Base-by-base conservation (phyloP, 1,139 yeast genomes). In the Taphrina wiesneri region DNA sequence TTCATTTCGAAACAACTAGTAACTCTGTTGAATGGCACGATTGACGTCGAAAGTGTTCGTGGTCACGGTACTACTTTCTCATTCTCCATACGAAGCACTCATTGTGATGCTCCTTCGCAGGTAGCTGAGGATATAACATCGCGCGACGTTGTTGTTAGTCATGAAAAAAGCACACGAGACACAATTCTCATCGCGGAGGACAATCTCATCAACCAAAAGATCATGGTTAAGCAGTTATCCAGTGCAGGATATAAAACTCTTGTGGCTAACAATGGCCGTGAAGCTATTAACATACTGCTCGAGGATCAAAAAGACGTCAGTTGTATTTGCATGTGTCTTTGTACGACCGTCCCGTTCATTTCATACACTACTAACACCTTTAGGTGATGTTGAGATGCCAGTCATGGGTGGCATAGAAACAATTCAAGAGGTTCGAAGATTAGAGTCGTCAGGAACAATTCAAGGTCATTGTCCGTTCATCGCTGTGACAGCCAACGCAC, bases 181-280 rank as follows among this genome's bases (percentile, higher is more conserved):
- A 36, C 34, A 7, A 54, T 53, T n/a, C 51, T 43, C 17, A 93
- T 93, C 46, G 99, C 93, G 6, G 99, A 93, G 76, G 99, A 93
- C 80, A 93, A 93, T 75, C 87, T 93, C 54, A 92, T 93, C 73
- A 93, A 93, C 77, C 96, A 90, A 78, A 90, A 91, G 61, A 91
- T 93, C 81, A 81, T 93, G 74, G 96, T 93, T 32, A 90, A 96
- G 23, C 93, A 90, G 73, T 80, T 93, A 74, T 82, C 91, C 70
- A 60, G 41, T 17, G 92, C 92, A 71, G 86, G 89, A 70, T 92
- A 93, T 46, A 87, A 87, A 59, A 90, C 88, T 70, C 87, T 86
- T 69, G 87, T 91, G 57, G 97, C 97, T 5, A 87, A 88, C 67
- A 91, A 90, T 71, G 98, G 98, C 32, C 85, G 86, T 71, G 97